Evolutionary conservation across 1,284 basidiomycete genomes (phyloP).

Genomic region (Retiboletus flavoniger): DNA sequence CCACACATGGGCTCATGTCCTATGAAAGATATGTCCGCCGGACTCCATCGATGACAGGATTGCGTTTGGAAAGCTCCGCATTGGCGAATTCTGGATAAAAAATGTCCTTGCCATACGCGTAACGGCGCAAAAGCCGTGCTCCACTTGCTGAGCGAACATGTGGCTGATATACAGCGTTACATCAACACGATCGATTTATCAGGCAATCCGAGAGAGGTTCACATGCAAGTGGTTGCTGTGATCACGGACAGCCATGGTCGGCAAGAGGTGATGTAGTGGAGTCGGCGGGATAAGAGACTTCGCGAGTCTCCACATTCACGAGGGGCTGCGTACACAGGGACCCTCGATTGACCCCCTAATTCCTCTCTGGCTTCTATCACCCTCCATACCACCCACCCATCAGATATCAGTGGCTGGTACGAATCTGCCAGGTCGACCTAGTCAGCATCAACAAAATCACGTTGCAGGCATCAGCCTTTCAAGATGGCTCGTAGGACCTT

Average conservation of each 20-base stretch:
- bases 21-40: not conserved
- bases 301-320: not conserved
- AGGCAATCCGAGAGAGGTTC: conserved; percentile 3
- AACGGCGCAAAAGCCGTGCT: not conserved
- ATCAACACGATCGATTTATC: not conserved
- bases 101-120: not conserved
- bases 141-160: not conserved
- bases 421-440: not conserved
- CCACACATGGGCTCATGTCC: too few species aligned
- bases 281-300: conserved; percentile 4
- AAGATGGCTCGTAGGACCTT: not conserved
- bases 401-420: not conserved
- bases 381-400: not conserved
- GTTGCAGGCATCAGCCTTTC: not conserved
- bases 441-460: not conserved
- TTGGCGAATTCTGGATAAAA: not conserved
- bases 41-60: not conserved
- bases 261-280: not conserved
- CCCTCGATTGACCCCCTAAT: not conserved
- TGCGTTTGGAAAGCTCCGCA: conserved; percentile 4
- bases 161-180: not conserved
- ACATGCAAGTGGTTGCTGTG: not conserved
- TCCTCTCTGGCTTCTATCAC: not conserved
- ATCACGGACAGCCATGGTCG: not conserved
- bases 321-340: not conserved